These are phyloP conservation scores for Candida broadrunensis DNA, from an alignment of 805 yeast species.

Conservation along the genomic window DNA sequence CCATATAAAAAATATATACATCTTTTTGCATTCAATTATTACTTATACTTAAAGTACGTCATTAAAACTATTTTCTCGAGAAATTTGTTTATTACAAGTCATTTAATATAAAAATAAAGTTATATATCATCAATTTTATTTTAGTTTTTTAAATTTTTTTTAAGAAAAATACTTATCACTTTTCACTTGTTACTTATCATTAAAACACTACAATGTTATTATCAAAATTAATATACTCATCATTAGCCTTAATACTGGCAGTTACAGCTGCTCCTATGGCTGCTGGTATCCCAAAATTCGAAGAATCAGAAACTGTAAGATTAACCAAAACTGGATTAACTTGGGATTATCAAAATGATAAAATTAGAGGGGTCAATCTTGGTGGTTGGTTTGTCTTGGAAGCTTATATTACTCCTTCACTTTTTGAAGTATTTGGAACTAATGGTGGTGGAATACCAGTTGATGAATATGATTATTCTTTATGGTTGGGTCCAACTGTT, in stretches of 20 bases:
- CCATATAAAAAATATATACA: too few species aligned
- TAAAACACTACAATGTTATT: too few species aligned
- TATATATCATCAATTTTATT: too few species aligned
- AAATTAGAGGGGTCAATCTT: conserved; percentile 66
- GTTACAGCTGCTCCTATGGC: conserved; percentile 12
- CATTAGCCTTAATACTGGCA: neutral
- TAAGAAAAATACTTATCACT: too few species aligned
- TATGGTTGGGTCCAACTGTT: conserved; percentile 56
- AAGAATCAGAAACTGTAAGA: conserved; percentile 4
- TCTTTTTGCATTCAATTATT: too few species aligned
- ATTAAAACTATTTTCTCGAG: too few species aligned
- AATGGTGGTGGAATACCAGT: conserved; percentile 53
- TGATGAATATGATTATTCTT: conserved; percentile 75
- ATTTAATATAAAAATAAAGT: too few species aligned
- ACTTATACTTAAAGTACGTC: too few species aligned
- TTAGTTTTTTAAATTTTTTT: too few species aligned
- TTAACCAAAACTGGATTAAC: conserved; percentile 18
- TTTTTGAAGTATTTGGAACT: conserved; percentile 48
- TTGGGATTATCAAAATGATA: conserved; percentile 35
- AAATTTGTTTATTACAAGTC: too few species aligned
- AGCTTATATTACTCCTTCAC: conserved; percentile 80
- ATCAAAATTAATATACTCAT: neutral
- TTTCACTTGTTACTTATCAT: too few species aligned
- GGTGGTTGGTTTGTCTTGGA: conserved; percentile 93
- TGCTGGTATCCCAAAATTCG: neutral